Conservation (phyloP, 805 yeast genomes). For the Nematodospora valgi region DNA sequence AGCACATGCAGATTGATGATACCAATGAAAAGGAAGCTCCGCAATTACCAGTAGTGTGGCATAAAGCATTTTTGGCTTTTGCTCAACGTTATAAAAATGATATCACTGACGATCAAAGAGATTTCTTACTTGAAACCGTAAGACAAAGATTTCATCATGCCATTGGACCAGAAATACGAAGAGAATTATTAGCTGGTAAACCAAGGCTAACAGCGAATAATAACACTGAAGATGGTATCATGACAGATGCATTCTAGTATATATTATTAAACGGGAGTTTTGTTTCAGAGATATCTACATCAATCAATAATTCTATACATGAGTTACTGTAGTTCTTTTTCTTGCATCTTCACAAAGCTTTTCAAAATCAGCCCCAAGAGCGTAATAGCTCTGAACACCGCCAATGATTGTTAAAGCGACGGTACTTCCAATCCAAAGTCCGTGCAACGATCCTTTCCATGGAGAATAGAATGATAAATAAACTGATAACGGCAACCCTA, state of each 20-base stretch:
- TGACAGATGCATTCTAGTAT: conserved; percentile 36
- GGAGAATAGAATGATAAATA: conserved; percentile 48
- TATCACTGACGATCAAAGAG: conserved; percentile 98
- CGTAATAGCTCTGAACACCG: conserved; percentile 37
- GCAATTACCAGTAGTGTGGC: conserved; percentile 92
- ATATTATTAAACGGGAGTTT: not conserved
- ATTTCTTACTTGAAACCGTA: conserved; percentile 84
- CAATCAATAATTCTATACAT: conserved; percentile 5
- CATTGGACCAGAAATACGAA: conserved; percentile 90
- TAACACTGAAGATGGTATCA: conserved; percentile 29
- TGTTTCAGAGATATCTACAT: not conserved
- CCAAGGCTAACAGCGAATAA: conserved; percentile 41
- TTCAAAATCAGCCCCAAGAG: conserved; percentile 34
- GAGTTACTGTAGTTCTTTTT: conserved; percentile 24
- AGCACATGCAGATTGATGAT: conserved; percentile 32
- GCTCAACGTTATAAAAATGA: conserved; percentile 97
- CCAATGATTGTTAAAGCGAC: conserved; percentile 51
- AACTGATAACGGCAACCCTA: conserved; percentile 62
- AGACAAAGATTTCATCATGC: conserved; percentile 86
- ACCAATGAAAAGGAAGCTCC: conserved; percentile 42
- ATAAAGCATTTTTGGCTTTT: conserved; percentile 89
- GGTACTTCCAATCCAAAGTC: conserved; percentile 63
- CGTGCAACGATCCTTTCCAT: conserved; percentile 48
- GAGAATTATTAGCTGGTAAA: conserved; percentile 86
- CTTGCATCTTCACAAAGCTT: conserved; percentile 37